Evolutionary conservation across 345 rosid genomes (phyloP).

Genomic region (Brassica napus): Da-Ae NC_063439.1:3666001-3666500

Average conservation of each 20-base stretch:
- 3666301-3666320: slow-evolving; percentile 64
- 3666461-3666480: slow-evolving; percentile 48
- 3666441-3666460: slow-evolving; percentile 72
- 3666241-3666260: slow-evolving; percentile 82
- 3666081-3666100: slow-evolving; percentile 51
- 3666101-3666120: slow-evolving; percentile 48
- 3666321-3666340: slow-evolving; percentile 51
- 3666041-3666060: slow-evolving; percentile 54
- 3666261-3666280: slow-evolving; percentile 59
- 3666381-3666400: slow-evolving; percentile 73
- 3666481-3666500: slow-evolving; percentile 49
- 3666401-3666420: slow-evolving; percentile 43
- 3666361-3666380: slow-evolving; percentile 63
- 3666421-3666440: slow-evolving; percentile 58
- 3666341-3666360: slow-evolving; percentile 53
- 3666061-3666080: slow-evolving; percentile 48
- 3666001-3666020: not conserved
- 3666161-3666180: slow-evolving; percentile 54
- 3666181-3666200: slow-evolving; percentile 73
- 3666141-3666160: slow-evolving; percentile 46
- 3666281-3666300: slow-evolving; percentile 57
- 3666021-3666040: slow-evolving; percentile 26
- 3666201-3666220: slow-evolving; percentile 64
- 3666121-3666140: slow-evolving; percentile 55
- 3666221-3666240: slow-evolving; percentile 58